These are phyloP conservation scores for Tetradesmus lagerheimii DNA, from an alignment of 139 green algal species.

Conservation along the genomic window DNA sequence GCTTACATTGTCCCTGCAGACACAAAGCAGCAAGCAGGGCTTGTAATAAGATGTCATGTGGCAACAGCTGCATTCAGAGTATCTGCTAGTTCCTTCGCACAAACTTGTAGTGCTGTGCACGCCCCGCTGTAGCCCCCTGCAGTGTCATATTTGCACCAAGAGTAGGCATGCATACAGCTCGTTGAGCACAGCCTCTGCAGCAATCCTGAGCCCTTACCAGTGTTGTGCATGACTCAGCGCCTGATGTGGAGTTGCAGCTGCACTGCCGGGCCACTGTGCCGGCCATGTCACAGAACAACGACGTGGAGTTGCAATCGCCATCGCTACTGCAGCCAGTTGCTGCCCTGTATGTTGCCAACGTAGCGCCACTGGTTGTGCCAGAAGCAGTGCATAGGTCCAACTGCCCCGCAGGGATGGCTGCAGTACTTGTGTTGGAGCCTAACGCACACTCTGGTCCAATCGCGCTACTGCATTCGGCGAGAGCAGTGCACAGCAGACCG, in stretches of 20 bases:
- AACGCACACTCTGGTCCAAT: not conserved
- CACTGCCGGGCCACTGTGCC: not conserved
- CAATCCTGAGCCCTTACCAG: not conserved
- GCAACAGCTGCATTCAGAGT: too few species aligned
- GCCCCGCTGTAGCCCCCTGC: too few species aligned
- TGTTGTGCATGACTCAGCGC: not conserved
- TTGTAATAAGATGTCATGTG: too few species aligned
- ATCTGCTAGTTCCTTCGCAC: too few species aligned
- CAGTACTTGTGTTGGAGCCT: not conserved
- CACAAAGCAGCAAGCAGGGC: not conserved
- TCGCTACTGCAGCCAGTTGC: not conserved
- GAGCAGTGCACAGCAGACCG: not conserved
- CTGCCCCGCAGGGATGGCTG: not conserved
- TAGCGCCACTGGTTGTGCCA: not conserved
- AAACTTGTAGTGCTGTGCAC: too few species aligned
- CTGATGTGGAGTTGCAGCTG: not conserved
- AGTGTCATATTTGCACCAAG: too few species aligned
- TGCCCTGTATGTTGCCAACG: not conserved
- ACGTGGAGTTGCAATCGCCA: not conserved
- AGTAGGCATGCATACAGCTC: too few species aligned
- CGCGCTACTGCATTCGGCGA: not conserved
- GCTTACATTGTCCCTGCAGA: not conserved
- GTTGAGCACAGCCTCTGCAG: too few species aligned
- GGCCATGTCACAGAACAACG: not conserved
- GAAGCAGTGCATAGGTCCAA: slow-evolving; percentile 6